phyloP scores from a whole-genome alignment of 805 yeast species.

The Metschnikowia reukaufii region DNA sequence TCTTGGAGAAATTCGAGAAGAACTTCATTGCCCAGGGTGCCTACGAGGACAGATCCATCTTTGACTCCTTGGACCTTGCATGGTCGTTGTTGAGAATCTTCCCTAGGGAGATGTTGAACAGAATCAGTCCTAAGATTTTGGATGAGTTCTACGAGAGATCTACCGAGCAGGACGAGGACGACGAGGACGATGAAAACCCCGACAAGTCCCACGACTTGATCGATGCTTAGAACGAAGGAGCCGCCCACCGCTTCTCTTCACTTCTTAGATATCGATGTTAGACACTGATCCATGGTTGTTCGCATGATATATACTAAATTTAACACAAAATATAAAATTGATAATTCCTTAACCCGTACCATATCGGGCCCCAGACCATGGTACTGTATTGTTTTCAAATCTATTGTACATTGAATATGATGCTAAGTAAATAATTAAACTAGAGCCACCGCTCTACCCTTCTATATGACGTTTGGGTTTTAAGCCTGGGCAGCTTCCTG shows the following conservation, averaged over 20 bases:
- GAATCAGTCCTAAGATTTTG: slow-evolving; percentile 96
- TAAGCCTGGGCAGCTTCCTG: slow-evolving; percentile 13
- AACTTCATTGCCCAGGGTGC: slow-evolving; percentile 95
- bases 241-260: slow-evolving; percentile 4
- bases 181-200: slow-evolving; percentile 40
- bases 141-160: slow-evolving; percentile 94
- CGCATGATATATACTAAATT: slow-evolving; percentile 7
- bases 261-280: slow-evolving; percentile 12
- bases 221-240: slow-evolving; percentile 32
- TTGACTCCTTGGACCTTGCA: slow-evolving; percentile 95
- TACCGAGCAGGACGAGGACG: slow-evolving; percentile 62
- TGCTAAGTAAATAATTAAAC: slow-evolving; percentile 4
- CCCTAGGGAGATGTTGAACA: slow-evolving; percentile 97
- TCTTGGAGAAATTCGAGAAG: slow-evolving; percentile 96
- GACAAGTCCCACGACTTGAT: slow-evolving; percentile 44
- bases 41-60: slow-evolving; percentile 90
- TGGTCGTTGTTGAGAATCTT: slow-evolving; percentile 98
- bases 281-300: slow-evolving; percentile 6
- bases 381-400: background rate
- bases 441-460: background rate
- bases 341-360: background rate
- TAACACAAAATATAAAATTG: background rate
- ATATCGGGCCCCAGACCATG: background rate
- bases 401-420: slow-evolving; percentile 4
- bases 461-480: slow-evolving; percentile 3